A percentile compares a stretch with the other conserved stretches of the same genome.
These are phyloP conservation scores for Zizania palustris DNA, from an alignment of 202 grass and related monocot genomes.

Conservation along the genomic window DNA sequence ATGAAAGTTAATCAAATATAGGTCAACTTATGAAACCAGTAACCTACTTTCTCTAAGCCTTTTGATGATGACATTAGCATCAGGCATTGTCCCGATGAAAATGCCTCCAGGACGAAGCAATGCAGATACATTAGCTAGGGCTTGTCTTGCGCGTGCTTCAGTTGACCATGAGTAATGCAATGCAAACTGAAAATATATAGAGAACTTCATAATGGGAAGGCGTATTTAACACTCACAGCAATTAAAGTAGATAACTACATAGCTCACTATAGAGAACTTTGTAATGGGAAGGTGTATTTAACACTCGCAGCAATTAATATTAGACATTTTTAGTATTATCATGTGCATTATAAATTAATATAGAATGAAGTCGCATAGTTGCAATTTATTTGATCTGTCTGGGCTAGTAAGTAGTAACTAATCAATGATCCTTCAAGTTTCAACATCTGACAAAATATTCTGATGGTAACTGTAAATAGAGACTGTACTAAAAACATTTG, in stretches of 20 bases:
- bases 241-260: background rate
- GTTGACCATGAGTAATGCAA: constrained; percentile 98
- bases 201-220: constrained; percentile 4
- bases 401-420: constrained; percentile 1
- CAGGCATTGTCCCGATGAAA: constrained; percentile 77
- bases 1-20: constrained; percentile 29
- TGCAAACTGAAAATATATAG: constrained; percentile 70
- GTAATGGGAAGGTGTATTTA: constrained; percentile 1
- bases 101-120: constrained; percentile 90
- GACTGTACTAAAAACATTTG: background rate
- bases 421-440: background rate
- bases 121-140: constrained; percentile 82
- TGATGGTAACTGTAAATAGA: background rate
- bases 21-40: background rate
- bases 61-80: constrained; percentile 90
- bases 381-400: constrained; percentile 12
- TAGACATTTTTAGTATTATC: constrained; percentile 5
- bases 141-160: constrained; percentile 85
- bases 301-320: background rate
- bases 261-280: constrained; percentile 4
- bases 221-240: constrained; percentile 13
- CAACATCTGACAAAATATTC: background rate
- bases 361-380: background rate
- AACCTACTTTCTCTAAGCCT: constrained; percentile 68
- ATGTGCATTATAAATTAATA: background rate